Base-by-base conservation (phyloP, 495 filamentous ascomycete genomes). In the Penicillium argentinense region DNA sequence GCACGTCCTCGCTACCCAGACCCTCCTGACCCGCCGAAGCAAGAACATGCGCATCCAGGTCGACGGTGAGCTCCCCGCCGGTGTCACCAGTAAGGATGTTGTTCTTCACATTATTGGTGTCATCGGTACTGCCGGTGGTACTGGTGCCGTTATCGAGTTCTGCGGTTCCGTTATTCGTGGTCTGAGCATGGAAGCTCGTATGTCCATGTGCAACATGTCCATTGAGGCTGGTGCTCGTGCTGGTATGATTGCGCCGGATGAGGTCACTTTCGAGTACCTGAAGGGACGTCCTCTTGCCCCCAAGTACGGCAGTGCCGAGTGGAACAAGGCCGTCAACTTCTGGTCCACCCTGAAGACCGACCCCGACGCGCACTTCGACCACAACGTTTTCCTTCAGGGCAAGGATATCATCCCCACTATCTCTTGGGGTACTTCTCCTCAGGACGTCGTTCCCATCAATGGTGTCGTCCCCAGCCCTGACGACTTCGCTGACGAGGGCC, bases 181-280 rank as follows among this genome's bases (percentile, higher is more conserved):
- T 29, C 75, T 98, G 55, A 95, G 89, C 71, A 96, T 98, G 82
- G 93, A 98, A 66, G 93, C 93, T 27, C 85, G 93, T 59, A 97
- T 98, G 92, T 96, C 89, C 45, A 93, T 98, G 63, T 97, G 93
- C 72, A 98, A 98, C 75, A 98, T 98, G 93, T 90, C 92, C n/a
- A 97, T 97, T 63, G 93, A 98, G 75, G 93, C 73, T 47, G 93
- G 93, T 71, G 93, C 93, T 28, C 80, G 93, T 74, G 92, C 93
- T 46, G 93, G 93, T 48, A 92, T 98, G 88, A 84, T 98, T 45
- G 93, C 93, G 19, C 93, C 93, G 2, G 93, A 98, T 51, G 85
- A 96, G 66, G 88, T 76, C 33, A 97, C 93, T 4, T 92, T 96
- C 59, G 87, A 95, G 55, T 98, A 98, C 63, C 86, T 98, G 53